Evolutionary conservation across 2,329 filamentous ascomycete genomes (phyloP).

Genomic region (Colletotrichum sp.): DNA sequence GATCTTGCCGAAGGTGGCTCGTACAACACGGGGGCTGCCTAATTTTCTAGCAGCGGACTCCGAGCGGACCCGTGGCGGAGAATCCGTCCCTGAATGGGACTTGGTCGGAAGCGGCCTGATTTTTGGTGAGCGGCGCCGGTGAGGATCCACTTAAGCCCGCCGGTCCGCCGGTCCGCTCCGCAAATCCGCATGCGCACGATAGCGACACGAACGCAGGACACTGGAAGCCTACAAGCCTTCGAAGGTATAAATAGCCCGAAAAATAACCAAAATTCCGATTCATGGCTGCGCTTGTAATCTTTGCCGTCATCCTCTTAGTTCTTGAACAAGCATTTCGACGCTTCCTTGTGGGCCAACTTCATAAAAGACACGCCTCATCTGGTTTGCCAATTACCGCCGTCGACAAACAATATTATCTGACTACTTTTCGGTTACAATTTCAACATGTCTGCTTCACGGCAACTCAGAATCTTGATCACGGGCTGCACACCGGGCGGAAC

Average conservation of each 20-base stretch:
- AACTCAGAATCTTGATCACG: constrained; percentile 25
- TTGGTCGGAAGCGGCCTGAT: not conserved
- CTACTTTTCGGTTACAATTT: not conserved
- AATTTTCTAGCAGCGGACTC: not conserved
- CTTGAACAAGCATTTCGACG: not conserved
- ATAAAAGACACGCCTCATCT: accelerated
- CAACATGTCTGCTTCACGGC: not conserved
- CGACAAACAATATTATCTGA: not conserved
- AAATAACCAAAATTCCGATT: too few relatives aligned
- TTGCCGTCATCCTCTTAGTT: not conserved
- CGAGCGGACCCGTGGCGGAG: not conserved
- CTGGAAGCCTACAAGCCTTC: not conserved
- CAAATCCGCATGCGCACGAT: not conserved
- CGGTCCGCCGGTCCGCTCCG: not conserved
- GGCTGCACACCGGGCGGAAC: constrained; percentile 32
- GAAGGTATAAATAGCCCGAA: not conserved
- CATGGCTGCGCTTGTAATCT: not conserved
- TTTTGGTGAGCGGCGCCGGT: not conserved
- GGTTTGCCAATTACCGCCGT: not conserved
- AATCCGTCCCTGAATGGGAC: not conserved
- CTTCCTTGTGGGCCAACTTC: not conserved
- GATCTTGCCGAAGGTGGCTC: not conserved
- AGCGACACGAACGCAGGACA: too few relatives aligned
- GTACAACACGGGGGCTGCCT: not conserved
- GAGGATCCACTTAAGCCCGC: not conserved